Evolutionary conservation across 257 asterid species (phyloP), one percentile per base, ranked within the genome.

Genomic region (Phtheirospermum japonicum): DNA sequence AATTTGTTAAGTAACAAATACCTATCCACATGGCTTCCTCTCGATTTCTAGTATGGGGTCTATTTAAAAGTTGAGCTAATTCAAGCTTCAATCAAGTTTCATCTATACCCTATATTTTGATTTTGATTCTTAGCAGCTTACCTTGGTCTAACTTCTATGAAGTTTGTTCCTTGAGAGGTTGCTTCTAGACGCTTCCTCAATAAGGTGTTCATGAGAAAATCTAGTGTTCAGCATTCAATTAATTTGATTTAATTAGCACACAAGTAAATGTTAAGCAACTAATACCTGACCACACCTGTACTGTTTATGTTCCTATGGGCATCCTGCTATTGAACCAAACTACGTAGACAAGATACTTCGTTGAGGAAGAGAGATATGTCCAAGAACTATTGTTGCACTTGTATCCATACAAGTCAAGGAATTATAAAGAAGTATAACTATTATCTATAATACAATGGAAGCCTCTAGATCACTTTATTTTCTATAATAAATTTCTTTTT

Each of bases 281-380:
- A n/a, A 45, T 45, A 3, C 20, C 52, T 13, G 52, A 45, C 14
- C 52, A 14, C 13, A 45, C 52, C 9, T 13, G 49, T 13, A 11
- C 17, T 34, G 40, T 5, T 34, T 2, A 34, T 34, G 10, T 4
- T 42, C 17, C 2, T 42, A 28, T 30, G 23, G 40, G 61, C 20
- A 56, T 33, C 26, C 26, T 30, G 37, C 42, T 56, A 56, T 14
- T 32, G 43, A 7, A 31, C 58, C 18, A 23, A 52, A 52, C n/a
- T 43, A 56, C 7, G 28, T 56, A 4, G 28, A 56, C 39, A 56
- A 56, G 61, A 32, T 56, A 7, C 1, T 14, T 30, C 2, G 6
- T 31, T 56, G 43, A n/a, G 61, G 45, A 31, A 56, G 61, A 56
- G 7, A 45, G 52, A 45, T 14, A 45, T 4, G 52, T 45, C 20